These are phyloP conservation scores for Leccinum subrobustum DNA, from an alignment of 1,284 basidiomycete genomes.

Conservation along the genomic window DNA sequence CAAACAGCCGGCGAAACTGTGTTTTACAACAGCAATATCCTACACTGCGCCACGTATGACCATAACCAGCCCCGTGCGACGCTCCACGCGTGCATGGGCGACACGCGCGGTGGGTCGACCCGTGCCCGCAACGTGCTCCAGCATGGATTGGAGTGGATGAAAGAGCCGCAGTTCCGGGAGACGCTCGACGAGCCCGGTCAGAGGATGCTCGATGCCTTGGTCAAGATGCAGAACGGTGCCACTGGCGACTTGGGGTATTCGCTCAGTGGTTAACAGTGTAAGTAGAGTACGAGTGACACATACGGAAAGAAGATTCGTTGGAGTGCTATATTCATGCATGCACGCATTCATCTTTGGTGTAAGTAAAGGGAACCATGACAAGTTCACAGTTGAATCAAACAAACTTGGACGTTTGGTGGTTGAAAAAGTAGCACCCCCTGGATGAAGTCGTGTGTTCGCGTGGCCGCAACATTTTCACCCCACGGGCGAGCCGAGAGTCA, in stretches of 20 bases:
- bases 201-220: slow-evolving; percentile 61
- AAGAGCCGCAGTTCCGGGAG: slow-evolving; percentile 51
- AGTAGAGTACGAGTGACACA: not conserved
- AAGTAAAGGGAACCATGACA: not conserved
- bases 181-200: slow-evolving; percentile 47
- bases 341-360: not conserved
- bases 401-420: not conserved
- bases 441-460: not conserved
- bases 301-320: not conserved
- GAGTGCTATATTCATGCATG: not conserved
- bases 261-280: slow-evolving; percentile 22
- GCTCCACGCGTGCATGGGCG: slow-evolving; percentile 74
- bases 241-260: slow-evolving; percentile 53
- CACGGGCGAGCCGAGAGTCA: not conserved
- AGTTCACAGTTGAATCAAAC: not conserved
- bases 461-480: not conserved
- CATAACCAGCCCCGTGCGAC: slow-evolving; percentile 58
- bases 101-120: slow-evolving; percentile 56
- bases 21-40: slow-evolving; percentile 82
- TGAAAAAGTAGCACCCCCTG: not conserved
- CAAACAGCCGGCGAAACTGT: slow-evolving; percentile 65
- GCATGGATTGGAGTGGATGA: slow-evolving; percentile 78
- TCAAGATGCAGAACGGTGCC: slow-evolving; percentile 53
- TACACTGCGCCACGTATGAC: slow-evolving; percentile 73
- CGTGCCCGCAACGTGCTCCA: slow-evolving; percentile 80